Conservation (phyloP, 306 rosid species). For the Sophora flavescens region DNA sequence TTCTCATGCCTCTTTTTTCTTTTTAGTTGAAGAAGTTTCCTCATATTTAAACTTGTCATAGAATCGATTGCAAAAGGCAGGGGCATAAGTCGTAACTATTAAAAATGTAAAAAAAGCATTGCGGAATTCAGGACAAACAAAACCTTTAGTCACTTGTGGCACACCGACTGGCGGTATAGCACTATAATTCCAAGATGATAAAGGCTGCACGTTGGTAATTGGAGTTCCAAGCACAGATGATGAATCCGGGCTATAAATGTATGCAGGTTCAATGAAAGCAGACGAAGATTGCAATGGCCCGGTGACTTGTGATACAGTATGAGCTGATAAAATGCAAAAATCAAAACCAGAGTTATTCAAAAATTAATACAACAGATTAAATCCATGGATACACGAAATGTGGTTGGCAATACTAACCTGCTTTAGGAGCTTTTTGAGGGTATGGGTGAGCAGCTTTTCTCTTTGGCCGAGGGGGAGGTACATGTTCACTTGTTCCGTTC, state of each 20-base stretch:
- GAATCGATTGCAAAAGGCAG: constrained; percentile 9
- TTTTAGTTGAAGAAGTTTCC: neutral
- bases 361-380: constrained; percentile 10
- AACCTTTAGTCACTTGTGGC: constrained; percentile 75
- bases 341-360: constrained; percentile 32
- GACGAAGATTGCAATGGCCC: constrained; percentile 69
- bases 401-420: constrained; percentile 50
- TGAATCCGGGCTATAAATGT: constrained; percentile 64
- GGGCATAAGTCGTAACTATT: neutral
- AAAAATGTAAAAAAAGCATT: neutral
- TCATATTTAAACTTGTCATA: neutral
- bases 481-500: constrained; percentile 87
- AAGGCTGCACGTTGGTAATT: constrained; percentile 52
- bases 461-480: constrained; percentile 98
- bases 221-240: constrained; percentile 72
- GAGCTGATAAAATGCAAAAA: constrained; percentile 54
- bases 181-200: constrained; percentile 73
- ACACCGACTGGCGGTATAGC: constrained; percentile 54
- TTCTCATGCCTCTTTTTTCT: neutral
- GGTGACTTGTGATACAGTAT: constrained; percentile 52
- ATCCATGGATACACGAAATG: constrained; percentile 27
- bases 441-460: constrained; percentile 95
- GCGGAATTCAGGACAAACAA: constrained; percentile 35
- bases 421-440: constrained; percentile 95
- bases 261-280: constrained; percentile 62